Conservation (phyloP, 768 basidiomycete species). For the Tylopilus rubrobrunneus region DNA sequence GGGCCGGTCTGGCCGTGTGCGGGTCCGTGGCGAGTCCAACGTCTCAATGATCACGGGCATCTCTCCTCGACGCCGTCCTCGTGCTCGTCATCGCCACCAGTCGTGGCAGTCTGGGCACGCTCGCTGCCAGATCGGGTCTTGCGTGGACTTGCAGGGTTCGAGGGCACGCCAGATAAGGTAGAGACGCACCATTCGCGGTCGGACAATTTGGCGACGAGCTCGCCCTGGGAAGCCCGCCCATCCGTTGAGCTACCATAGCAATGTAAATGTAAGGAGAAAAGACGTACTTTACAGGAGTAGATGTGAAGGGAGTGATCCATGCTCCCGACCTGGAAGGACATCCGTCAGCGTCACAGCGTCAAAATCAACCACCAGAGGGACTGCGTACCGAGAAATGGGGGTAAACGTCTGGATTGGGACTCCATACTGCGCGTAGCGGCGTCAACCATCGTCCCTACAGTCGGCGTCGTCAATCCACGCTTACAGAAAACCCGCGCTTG, state of each 20-base stretch:
- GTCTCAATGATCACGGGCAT: slow-evolving; percentile 69
- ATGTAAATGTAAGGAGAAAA: background rate
- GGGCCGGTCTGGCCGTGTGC: too few species aligned
- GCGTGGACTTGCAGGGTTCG: slow-evolving; percentile 19
- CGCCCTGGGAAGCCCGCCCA: slow-evolving; percentile 45
- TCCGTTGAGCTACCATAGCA: background rate
- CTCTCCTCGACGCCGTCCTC: slow-evolving; percentile 41
- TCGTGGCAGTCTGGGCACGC: slow-evolving; percentile 6
- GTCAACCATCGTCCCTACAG: slow-evolving; percentile 79
- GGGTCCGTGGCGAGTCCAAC: slow-evolving; percentile 47
- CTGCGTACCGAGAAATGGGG: slow-evolving; percentile 75
- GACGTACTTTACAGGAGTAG: slow-evolving; percentile 61
- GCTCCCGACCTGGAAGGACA: slow-evolving; percentile 54
- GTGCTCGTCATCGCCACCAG: slow-evolving; percentile 32
- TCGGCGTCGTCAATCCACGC: background rate
- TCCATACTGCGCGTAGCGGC: slow-evolving; percentile 74
- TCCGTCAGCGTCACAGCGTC: background rate
- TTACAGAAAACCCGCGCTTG: background rate
- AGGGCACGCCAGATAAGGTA: slow-evolving; percentile 18
- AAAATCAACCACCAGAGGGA: background rate
- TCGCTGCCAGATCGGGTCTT: slow-evolving; percentile 28
- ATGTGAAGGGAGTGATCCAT: slow-evolving; percentile 79
- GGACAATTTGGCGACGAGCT: slow-evolving; percentile 58
- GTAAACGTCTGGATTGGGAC: slow-evolving; percentile 69
- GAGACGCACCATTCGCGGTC: slow-evolving; percentile 51